Evolutionary conservation across 1,139 yeast species (phyloP).

Genomic region (Hanseniaspora uvarum): DNA sequence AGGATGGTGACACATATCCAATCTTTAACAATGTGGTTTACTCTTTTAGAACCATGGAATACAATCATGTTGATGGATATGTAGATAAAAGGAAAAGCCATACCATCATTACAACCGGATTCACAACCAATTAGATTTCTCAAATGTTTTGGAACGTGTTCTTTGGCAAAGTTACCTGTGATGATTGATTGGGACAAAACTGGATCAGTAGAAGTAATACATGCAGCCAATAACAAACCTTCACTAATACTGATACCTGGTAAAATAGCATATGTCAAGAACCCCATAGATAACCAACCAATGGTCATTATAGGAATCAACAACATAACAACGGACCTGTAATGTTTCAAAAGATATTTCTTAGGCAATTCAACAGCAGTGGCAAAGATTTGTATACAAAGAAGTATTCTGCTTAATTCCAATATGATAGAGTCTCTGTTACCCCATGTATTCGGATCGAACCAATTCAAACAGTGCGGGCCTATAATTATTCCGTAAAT

Average conservation of each 20-base stretch:
- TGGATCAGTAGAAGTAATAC: slow-evolving; percentile 40
- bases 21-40: slow-evolving; percentile 28
- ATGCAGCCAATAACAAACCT: slow-evolving; percentile 35
- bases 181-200: slow-evolving; percentile 38
- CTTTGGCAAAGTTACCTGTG: slow-evolving; percentile 36
- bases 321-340: slow-evolving; percentile 31
- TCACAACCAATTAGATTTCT: slow-evolving; percentile 33
- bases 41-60: slow-evolving; percentile 23
- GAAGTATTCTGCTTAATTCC: slow-evolving; percentile 34
- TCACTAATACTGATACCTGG: slow-evolving; percentile 32
- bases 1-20: slow-evolving; percentile 33
- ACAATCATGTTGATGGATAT: slow-evolving; percentile 31
- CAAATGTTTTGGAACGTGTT: slow-evolving; percentile 28
- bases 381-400: slow-evolving; percentile 36
- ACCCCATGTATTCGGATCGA: slow-evolving; percentile 28
- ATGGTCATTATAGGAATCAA: slow-evolving; percentile 36
- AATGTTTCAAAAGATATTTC: slow-evolving; percentile 31
- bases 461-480: slow-evolving; percentile 27
- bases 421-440: slow-evolving; percentile 27
- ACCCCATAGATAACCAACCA: slow-evolving; percentile 37
- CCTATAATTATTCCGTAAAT: slow-evolving; percentile 29
- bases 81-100: slow-evolving; percentile 35
- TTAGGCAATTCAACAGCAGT: slow-evolving; percentile 38
- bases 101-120: slow-evolving; percentile 37
- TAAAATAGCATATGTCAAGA: slow-evolving; percentile 32